Evolutionary conservation across 176 grass and related monocot genomes (phyloP).

Genomic region (Triticum monococcum): DNA sequence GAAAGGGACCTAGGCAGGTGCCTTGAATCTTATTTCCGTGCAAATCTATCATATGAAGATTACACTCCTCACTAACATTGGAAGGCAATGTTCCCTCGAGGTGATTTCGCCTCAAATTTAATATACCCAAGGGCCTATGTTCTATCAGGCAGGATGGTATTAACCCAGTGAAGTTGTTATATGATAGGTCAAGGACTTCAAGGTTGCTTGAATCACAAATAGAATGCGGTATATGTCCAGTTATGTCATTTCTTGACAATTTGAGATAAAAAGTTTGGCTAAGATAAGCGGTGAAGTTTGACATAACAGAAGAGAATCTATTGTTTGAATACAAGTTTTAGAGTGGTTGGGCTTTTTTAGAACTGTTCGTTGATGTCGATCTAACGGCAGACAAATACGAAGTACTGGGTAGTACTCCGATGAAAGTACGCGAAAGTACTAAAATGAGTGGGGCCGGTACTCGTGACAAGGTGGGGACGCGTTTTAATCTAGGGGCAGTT

Average conservation of each 20-base stretch:
- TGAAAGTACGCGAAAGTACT: too few relatives aligned
- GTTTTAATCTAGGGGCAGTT: too few relatives aligned
- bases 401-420: too few relatives aligned
- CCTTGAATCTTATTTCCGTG: background rate
- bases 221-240: background rate
- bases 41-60: background rate
- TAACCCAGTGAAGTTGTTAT: conserved; percentile 13
- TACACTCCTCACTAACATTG: background rate
- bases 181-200: background rate
- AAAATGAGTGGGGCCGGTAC: too few relatives aligned
- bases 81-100: background rate
- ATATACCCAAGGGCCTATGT: background rate
- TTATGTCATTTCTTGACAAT: background rate
- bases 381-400: too few relatives aligned
- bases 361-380: too few relatives aligned
- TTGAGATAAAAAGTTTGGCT: background rate
- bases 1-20: conserved; percentile 6
- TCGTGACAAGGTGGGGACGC: too few relatives aligned
- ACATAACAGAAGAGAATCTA: background rate
- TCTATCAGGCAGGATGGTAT: background rate
- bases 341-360: too few relatives aligned
- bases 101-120: conserved; percentile 19
- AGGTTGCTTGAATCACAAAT: background rate
- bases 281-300: background rate
- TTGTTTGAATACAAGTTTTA: background rate